Evolutionary conservation across 2,329 filamentous ascomycete species (phyloP), one percentile per base, ranked within the genome.

Genomic region (Tolypocladium pustulatum): DNA sequence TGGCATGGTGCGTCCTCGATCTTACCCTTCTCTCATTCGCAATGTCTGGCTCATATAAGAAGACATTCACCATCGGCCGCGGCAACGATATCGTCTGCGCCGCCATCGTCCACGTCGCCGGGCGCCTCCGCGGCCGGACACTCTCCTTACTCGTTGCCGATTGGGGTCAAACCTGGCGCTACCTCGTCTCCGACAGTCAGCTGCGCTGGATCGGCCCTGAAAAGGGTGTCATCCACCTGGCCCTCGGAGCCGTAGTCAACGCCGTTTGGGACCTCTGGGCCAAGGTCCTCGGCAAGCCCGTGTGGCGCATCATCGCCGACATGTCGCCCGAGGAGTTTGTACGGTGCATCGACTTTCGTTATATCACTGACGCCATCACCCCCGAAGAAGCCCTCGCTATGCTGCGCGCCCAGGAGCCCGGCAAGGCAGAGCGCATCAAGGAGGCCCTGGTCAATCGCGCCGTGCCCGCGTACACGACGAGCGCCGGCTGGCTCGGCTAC

Each of bases 221-320:
- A 69, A 96, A 96, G 75, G 91, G 91, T 60, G 91, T 96, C 52
- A 95, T 95, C 65, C 91, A 96, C 74, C 88, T 97, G 9, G 91
- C 91, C 1, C 85, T 96, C 13, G 91, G 90, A 36, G 89, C 91
- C 51, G 88, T 96, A 20, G 89, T 95, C 66, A 96, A 96, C 72
- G 91, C 91, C 20, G 80, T 96, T 67, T 96, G 91, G 91, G 91
- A 96, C 72, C 83, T 96, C n/a, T 96, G 91, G 91, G 91, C 90
- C 58, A 96, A 95, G 77, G 82, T 82, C 2, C 82, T 94, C 40
- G 81, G 83, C 63, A 96, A 96, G 78, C 92, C 91, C 4, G 90
- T 96, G 17, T 96, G 91, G 92, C 83, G 86, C 60, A 87, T 97
- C 62, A 88, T 97, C 30, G 88, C 89, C 13, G 91, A 96, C 65